Conservation (phyloP, 2,329 filamentous ascomycete species). For the Monosporascus sp. region DNA sequence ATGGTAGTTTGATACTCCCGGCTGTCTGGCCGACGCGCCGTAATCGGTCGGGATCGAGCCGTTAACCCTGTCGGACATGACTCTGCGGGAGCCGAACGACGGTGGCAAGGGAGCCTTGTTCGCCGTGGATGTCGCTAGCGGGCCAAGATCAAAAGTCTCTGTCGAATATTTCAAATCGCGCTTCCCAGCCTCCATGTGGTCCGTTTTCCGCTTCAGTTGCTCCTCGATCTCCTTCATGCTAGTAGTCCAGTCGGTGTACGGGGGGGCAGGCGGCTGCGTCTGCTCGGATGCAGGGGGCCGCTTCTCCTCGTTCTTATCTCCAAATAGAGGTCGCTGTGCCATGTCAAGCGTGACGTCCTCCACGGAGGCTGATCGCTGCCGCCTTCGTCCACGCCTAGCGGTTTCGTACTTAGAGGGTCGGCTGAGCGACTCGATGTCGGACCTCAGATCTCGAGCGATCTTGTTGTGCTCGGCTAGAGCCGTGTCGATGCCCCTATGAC, state of each 20-base stretch:
- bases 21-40: slow-evolving; percentile 1
- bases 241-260: slow-evolving; percentile 20
- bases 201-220: slow-evolving; percentile 20
- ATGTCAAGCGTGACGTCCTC: slow-evolving; percentile 24
- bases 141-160: slow-evolving; percentile 7
- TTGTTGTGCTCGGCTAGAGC: slow-evolving; percentile 13
- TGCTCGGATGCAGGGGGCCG: background rate
- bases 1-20: background rate
- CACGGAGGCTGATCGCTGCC: slow-evolving; percentile 17
- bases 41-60: slow-evolving; percentile 9
- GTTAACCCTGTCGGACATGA: slow-evolving; percentile 20
- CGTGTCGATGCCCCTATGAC: slow-evolving; percentile 6
- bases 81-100: slow-evolving; percentile 10
- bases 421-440: slow-evolving; percentile 20
- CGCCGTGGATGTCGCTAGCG: slow-evolving; percentile 5
- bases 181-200: slow-evolving; percentile 10
- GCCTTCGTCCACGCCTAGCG: slow-evolving; percentile 7
- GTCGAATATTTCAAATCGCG: slow-evolving; percentile 12
- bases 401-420: slow-evolving; percentile 17
- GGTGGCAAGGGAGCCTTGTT: slow-evolving; percentile 3
- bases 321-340: slow-evolving; percentile 19
- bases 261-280: background rate
- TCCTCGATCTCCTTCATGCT: slow-evolving; percentile 25
- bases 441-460: slow-evolving; percentile 19
- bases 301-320: slow-evolving; percentile 8